These are phyloP conservation scores for Schizophyllum commune DNA, from an alignment of 1,284 basidiomycete species.

Conservation along the genomic window DNA sequence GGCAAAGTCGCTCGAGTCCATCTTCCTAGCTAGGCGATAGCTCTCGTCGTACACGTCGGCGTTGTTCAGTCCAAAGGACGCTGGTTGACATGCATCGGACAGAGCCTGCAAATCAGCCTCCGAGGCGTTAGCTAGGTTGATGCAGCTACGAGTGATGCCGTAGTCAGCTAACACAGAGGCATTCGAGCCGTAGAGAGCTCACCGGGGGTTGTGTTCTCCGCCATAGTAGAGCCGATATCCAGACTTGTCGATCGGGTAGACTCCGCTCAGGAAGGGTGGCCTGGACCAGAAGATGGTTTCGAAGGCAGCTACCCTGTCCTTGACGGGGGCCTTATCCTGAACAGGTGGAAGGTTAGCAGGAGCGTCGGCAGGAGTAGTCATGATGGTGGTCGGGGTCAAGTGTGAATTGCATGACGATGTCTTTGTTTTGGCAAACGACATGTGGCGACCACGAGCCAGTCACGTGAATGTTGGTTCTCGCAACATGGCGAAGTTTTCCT, in stretches of 20 bases:
- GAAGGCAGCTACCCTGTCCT: not conserved
- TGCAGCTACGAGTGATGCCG: not conserved
- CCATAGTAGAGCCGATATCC: not conserved
- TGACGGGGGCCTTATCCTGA: not conserved
- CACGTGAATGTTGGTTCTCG: too few species aligned
- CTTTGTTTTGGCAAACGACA: too few species aligned
- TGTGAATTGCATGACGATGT: too few species aligned
- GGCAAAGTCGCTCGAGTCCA: constrained; percentile 15
- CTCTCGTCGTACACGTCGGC: constrained; percentile 12
- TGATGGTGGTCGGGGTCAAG: too few species aligned
- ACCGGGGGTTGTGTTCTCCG: not conserved
- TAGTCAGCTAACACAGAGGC: not conserved
- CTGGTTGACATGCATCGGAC: constrained; percentile 13
- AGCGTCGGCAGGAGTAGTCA: too few species aligned
- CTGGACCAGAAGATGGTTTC: not conserved
- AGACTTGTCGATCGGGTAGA: not conserved
- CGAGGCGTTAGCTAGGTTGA: constrained; percentile 4
- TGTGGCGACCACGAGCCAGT: too few species aligned
- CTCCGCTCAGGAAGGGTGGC: not conserved
- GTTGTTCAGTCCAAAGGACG: constrained; percentile 13
- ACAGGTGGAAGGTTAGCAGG: too few species aligned
- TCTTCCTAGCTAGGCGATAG: constrained; percentile 18
- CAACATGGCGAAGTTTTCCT: too few species aligned
- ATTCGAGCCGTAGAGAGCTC: not conserved
- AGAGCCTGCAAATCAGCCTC: not conserved